Conservation (phyloP, 768 basidiomycete genomes). For the Porpolomopsis calyptriformis region DNA sequence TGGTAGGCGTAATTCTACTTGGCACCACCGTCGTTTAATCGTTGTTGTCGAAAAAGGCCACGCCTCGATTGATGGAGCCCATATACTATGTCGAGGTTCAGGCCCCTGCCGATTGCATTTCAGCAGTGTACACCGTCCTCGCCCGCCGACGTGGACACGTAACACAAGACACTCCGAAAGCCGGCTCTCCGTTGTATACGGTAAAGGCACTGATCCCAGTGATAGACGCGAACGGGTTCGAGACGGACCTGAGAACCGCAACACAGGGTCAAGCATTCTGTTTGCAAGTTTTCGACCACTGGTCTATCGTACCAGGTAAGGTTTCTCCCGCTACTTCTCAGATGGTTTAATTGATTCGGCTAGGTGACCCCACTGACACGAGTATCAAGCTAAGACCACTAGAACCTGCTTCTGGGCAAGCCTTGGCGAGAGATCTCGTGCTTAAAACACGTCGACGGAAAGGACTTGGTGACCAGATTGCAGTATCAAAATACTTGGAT, state of each 20-base stretch:
- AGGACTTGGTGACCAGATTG: slow-evolving; percentile 93
- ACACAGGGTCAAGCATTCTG: slow-evolving; percentile 99
- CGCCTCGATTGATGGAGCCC: slow-evolving; percentile 92
- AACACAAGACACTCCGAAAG: slow-evolving; percentile 95
- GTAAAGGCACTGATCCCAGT: slow-evolving; percentile 98
- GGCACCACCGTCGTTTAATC: background rate
- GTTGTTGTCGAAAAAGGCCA: slow-evolving; percentile 45
- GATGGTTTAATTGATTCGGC: slow-evolving; percentile 10
- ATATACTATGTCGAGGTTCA: slow-evolving; percentile 99
- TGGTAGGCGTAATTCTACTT: slow-evolving; percentile 48
- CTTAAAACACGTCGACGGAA: slow-evolving; percentile 94
- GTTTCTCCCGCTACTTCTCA: slow-evolving; percentile 12
- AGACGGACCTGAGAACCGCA: slow-evolving; percentile 93
- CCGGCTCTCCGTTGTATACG: slow-evolving; percentile 94
- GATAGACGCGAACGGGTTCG: slow-evolving; percentile 97
- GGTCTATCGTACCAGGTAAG: slow-evolving; percentile 95
- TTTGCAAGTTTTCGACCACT: slow-evolving; percentile 94
- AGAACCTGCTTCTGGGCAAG: slow-evolving; percentile 95
- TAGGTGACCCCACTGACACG: slow-evolving; percentile 96
- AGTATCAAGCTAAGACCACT: slow-evolving; percentile 92
- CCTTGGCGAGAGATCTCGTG: slow-evolving; percentile 87
- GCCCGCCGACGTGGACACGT: slow-evolving; percentile 99
- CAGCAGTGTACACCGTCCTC: slow-evolving; percentile 95
- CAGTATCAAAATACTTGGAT: slow-evolving; percentile 94
- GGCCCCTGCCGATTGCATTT: slow-evolving; percentile 96